Evolutionary conservation across 2,329 filamentous ascomycete species (phyloP).

Genomic region (Penicillium digitatum): DNA sequence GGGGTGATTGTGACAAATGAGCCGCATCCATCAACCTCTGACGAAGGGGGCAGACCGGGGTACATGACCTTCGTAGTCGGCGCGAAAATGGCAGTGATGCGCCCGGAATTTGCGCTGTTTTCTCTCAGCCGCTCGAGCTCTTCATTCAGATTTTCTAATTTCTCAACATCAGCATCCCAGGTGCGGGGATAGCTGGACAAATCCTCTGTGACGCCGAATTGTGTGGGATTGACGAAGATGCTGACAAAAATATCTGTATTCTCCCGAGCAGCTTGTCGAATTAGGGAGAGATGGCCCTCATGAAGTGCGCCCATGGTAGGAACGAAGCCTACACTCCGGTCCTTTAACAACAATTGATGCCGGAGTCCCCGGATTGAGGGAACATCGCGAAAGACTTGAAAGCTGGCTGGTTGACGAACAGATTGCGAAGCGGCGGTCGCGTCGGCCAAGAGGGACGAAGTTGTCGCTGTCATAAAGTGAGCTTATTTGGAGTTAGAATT

Average conservation of each 20-base stretch:
- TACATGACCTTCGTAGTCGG: conserved; percentile 84
- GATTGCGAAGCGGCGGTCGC: conserved; percentile 20
- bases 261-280: conserved; percentile 76
- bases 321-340: conserved; percentile 76
- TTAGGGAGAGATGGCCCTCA: conserved; percentile 78
- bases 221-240: conserved; percentile 94
- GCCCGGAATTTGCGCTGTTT: conserved; percentile 46
- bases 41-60: conserved; percentile 69
- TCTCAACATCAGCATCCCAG: conserved; percentile 71
- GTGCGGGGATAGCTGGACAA: conserved; percentile 84
- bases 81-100: conserved; percentile 78
- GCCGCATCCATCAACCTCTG: conserved; percentile 70
- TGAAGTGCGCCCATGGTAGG: conserved; percentile 99
- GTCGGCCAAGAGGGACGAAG: conserved; percentile 25
- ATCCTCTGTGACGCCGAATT: conserved; percentile 88
- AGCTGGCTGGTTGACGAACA: conserved; percentile 27
- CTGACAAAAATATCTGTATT: conserved; percentile 85
- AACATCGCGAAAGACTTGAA: conserved; percentile 68
- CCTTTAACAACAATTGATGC: conserved; percentile 59
- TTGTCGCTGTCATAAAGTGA: conserved; percentile 18
- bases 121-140: conserved; percentile 62
- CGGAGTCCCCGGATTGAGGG: conserved; percentile 67
- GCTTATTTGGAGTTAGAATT: conserved; percentile 6
- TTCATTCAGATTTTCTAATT: conserved; percentile 64
- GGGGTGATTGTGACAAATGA: conserved; percentile 92